Conservation (phyloP, 768 basidiomycete genomes). For the Krasilnikovozyma curviuscula region DNA sequence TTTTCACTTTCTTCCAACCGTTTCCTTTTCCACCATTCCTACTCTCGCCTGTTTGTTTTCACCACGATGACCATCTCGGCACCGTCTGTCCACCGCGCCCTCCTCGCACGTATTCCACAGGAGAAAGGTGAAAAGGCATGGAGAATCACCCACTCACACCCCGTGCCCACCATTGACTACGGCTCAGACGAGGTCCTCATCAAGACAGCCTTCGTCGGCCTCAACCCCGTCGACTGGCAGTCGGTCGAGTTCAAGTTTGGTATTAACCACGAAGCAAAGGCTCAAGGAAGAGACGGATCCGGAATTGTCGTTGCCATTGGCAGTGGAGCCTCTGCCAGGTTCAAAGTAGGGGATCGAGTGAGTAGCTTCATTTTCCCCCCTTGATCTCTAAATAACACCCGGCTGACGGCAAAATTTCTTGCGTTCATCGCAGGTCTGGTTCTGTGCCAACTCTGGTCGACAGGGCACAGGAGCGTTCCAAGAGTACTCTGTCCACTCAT, state of each 20-base stretch:
- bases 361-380: constrained; percentile 1
- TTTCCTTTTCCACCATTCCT: too few species aligned
- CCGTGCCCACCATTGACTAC: constrained; percentile 8
- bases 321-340: constrained; percentile 9
- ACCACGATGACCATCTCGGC: background rate
- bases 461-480: constrained; percentile 17
- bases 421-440: constrained; percentile 19
- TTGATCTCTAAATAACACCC: background rate
- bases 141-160: constrained; percentile 12
- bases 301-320: constrained; percentile 14
- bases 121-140: constrained; percentile 13
- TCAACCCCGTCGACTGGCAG: constrained; percentile 20
- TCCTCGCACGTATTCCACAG: constrained; percentile 12
- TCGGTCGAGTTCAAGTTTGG: constrained; percentile 13
- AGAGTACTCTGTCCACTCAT: constrained; percentile 17
- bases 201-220: constrained; percentile 13
- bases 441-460: constrained; percentile 17
- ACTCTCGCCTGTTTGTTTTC: too few species aligned
- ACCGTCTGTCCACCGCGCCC: constrained; percentile 11
- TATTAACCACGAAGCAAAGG: constrained; percentile 13
- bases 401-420: too few species aligned
- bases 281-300: constrained; percentile 18
- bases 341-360: constrained; percentile 16
- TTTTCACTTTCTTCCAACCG: too few species aligned
- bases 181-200: constrained; percentile 13